A percentile compares a stretch with the other conserved stretches of the same genome.
These are phyloP conservation scores for Vaccinium darrowii DNA, from an alignment of 148 eudicot species.

Conservation along the genomic window DNA sequence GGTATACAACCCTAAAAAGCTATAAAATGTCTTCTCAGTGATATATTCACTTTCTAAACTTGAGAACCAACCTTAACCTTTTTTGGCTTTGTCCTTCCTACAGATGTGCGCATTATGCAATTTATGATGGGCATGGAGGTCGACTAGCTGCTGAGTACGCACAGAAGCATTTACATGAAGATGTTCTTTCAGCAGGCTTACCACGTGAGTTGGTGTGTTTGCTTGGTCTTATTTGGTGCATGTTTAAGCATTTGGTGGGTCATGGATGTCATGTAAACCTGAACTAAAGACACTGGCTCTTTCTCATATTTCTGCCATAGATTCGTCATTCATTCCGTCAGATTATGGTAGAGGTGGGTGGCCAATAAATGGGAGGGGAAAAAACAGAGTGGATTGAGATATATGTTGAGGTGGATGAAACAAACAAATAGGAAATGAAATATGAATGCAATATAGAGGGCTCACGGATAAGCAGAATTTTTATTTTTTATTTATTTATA, in stretches of 20 bases:
- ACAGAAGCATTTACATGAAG: constrained; percentile 64
- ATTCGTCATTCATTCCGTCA: not conserved
- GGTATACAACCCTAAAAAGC: no score
- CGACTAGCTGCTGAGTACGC: constrained; percentile 80
- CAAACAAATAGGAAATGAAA: not conserved
- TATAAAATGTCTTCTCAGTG: not conserved
- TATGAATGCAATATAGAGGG: not conserved
- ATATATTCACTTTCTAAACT: not conserved
- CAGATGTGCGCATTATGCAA: constrained; percentile 81
- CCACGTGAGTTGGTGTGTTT: constrained; percentile 99
- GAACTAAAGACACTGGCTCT: not conserved
- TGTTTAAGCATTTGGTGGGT: constrained; percentile 22
- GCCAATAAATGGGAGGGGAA: not conserved
- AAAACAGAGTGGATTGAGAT: not conserved
- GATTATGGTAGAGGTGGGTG: not conserved
- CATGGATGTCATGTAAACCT: not conserved
- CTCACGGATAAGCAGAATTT: not conserved
- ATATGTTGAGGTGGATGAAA: not conserved
- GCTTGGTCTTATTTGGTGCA: constrained; percentile 36
- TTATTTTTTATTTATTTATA: no score
- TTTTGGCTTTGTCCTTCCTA: constrained; percentile 4
- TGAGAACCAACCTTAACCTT: not conserved
- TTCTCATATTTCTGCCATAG: not conserved
- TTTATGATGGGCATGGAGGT: constrained; percentile 93
- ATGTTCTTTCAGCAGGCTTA: constrained; percentile 83